phyloP scores from a whole-genome alignment of 352 stramenopile genomes.

The Phytopythium helicoides region DNA sequence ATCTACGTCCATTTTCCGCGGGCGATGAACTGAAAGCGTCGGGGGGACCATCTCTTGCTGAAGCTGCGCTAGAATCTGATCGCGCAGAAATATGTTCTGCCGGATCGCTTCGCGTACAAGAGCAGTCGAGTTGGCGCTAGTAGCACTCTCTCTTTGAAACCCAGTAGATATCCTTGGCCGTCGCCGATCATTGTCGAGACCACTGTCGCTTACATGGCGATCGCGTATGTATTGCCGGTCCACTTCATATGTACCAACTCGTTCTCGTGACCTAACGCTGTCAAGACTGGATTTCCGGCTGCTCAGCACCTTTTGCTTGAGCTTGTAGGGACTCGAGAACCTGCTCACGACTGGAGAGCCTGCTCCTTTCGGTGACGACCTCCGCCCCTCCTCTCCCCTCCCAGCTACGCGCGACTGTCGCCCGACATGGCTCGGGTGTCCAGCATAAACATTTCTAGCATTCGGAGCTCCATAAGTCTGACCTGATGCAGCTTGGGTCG shows the following conservation, averaged over 20 bases:
- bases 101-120: conserved; percentile 49
- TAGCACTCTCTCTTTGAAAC: background rate
- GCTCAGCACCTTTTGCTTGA: conserved; percentile 60
- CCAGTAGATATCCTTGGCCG: background rate
- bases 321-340: conserved; percentile 54
- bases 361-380: background rate
- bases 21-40: conserved; percentile 12
- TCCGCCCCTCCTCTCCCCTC: background rate
- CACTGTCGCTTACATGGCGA: background rate
- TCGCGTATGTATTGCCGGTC: background rate
- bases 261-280: conserved; percentile 1
- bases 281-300: conserved; percentile 20
- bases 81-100: conserved; percentile 44
- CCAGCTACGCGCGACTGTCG: background rate
- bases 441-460: background rate
- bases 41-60: conserved; percentile 30
- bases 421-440: background rate
- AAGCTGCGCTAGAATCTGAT: conserved; percentile 41
- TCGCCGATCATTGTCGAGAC: background rate
- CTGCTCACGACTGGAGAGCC: conserved; percentile 11
- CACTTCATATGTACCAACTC: conserved; percentile 3
- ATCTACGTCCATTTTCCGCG: conserved; percentile 15
- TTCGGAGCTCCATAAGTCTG: background rate
- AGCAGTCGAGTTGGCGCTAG: background rate
- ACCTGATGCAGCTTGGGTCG: too few relatives aligned